A percentile compares a stretch with the other conserved stretches of the same genome.
phyloP scores from a whole-genome alignment of 495 filamentous ascomycete genomes.

The Lasiosphaeriaceae sp. region DNA sequence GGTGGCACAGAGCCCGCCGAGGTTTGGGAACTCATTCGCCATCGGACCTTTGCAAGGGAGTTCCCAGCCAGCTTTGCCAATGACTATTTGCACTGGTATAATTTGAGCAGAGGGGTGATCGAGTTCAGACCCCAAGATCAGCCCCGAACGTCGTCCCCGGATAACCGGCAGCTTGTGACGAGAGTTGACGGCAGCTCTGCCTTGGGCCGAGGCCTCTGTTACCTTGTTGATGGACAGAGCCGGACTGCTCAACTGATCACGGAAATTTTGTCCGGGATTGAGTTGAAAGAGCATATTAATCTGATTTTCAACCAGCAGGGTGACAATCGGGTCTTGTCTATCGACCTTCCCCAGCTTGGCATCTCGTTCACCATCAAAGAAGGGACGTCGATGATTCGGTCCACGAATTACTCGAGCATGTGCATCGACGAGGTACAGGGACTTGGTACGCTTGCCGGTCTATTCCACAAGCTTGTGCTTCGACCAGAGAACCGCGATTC shows the following conservation, averaged over 20 bases:
- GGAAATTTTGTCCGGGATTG: not conserved
- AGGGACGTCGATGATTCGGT: not conserved
- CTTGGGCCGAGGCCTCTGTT: no score
- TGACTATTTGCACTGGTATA: conserved; percentile 53
- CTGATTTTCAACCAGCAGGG: not conserved
- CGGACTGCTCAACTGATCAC: not conserved
- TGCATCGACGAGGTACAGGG: not conserved
- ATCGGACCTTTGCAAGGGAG: conserved; percentile 35
- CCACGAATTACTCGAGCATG: not conserved
- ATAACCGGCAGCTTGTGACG: conserved; percentile 32
- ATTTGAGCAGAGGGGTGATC: conserved; percentile 19
- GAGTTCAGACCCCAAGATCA: no score
- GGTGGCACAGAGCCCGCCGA: no score
- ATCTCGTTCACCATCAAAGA: not conserved
- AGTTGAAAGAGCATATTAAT: not conserved
- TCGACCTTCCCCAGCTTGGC: not conserved
- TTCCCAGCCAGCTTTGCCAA: conserved; percentile 46
- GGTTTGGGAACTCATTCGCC: conserved; percentile 44
- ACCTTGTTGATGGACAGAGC: no score
- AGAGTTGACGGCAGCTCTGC: conserved; percentile 15
- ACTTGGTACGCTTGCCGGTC: not conserved
- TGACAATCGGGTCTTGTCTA: not conserved
- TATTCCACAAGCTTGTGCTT: not conserved
- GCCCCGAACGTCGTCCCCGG: conserved; percentile 37
- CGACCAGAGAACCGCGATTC: no score